Evolutionary conservation across 1,284 basidiomycete species (phyloP).

Genomic region (Sporisorium reilianum): DNA sequence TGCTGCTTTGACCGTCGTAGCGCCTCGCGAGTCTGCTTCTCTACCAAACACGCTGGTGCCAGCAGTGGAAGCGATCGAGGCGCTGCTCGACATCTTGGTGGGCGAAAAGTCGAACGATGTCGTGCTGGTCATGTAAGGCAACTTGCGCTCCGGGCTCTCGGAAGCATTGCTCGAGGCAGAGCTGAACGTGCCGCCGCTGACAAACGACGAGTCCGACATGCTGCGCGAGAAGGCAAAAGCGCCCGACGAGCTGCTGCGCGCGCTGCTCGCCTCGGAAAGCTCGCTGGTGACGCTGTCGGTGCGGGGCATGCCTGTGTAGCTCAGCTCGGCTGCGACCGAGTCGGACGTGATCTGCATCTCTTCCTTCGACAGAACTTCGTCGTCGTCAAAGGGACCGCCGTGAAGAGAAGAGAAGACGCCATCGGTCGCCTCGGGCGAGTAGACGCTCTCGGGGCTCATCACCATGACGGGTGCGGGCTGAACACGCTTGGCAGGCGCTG

Average conservation of each 20-base stretch:
- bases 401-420: slow-evolving; percentile 28
- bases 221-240: slow-evolving; percentile 52
- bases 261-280: slow-evolving; percentile 36
- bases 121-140: slow-evolving; percentile 27
- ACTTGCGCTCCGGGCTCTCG: slow-evolving; percentile 46
- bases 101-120: slow-evolving; percentile 39
- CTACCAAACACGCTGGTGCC: slow-evolving; percentile 44
- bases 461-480: slow-evolving; percentile 6
- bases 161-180: slow-evolving; percentile 47
- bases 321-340: slow-evolving; percentile 27
- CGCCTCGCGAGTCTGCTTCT: slow-evolving; percentile 16
- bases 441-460: slow-evolving; percentile 49
- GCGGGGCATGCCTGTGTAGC: slow-evolving; percentile 30
- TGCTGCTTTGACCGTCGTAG: slow-evolving; percentile 1
- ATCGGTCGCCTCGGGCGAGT: slow-evolving; percentile 28
- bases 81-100: slow-evolving; percentile 38
- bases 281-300: slow-evolving; percentile 48
- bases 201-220: slow-evolving; percentile 49
- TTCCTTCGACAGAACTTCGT: slow-evolving; percentile 27
- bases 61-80: slow-evolving; percentile 40
- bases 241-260: slow-evolving; percentile 47
- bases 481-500: background rate
- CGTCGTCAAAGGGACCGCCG: slow-evolving; percentile 20
- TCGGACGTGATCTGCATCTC: slow-evolving; percentile 31
- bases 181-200: slow-evolving; percentile 48